Conservation (phyloP, 176 grass and related monocot genomes). For the Rhynchospora breviuscula region DNA sequence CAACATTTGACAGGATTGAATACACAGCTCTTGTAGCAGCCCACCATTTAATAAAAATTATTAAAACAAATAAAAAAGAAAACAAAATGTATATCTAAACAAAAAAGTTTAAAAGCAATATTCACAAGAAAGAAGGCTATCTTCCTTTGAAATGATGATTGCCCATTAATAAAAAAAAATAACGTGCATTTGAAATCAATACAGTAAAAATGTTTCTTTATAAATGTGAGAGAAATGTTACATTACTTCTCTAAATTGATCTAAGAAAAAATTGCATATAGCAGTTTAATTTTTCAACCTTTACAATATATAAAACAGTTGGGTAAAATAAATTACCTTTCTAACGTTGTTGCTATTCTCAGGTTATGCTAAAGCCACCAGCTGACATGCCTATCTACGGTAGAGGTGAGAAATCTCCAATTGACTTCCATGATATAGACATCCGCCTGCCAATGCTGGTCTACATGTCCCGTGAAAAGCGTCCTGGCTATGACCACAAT, state of each 20-base stretch:
- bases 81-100: not conserved
- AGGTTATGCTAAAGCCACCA: conserved; percentile 95
- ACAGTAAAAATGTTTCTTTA: not conserved
- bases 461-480: conserved; percentile 89
- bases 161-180: not conserved
- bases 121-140: not conserved
- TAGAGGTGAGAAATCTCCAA: conserved; percentile 42
- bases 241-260: not conserved
- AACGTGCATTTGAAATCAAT: not conserved
- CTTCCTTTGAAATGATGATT: not conserved
- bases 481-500: conserved; percentile 92
- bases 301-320: too few relatives aligned
- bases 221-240: not conserved
- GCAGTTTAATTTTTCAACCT: not conserved
- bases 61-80: not conserved
- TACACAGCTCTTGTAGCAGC: not conserved
- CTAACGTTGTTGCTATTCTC: conserved; percentile 24
- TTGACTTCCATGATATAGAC: conserved; percentile 64
- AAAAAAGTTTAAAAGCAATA: not conserved
- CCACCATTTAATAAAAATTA: not conserved
- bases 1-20: not conserved
- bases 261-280: not conserved
- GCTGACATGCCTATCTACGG: conserved; percentile 55
- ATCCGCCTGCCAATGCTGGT: conserved; percentile 87
- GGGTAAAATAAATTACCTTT: not conserved